These are phyloP conservation scores for Stygiomarasmius scandens DNA, from an alignment of 1,284 basidiomycete species.

Conservation along the genomic window DNA sequence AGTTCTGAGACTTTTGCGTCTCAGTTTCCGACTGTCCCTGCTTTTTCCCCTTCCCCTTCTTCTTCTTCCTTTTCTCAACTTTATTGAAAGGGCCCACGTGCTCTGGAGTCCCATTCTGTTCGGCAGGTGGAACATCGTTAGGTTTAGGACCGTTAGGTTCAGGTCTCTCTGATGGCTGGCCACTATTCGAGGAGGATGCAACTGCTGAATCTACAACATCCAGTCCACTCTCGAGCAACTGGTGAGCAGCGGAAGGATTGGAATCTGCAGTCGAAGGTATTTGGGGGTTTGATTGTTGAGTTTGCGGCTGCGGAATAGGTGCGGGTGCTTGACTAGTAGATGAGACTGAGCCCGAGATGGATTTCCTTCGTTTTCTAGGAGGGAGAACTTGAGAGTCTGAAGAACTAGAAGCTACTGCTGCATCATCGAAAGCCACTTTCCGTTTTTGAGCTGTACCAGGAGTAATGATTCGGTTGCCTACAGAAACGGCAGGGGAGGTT, in stretches of 20 bases:
- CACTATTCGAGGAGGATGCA: too few relatives aligned
- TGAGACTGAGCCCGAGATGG: background rate
- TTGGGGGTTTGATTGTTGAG: background rate
- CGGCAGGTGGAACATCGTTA: too few relatives aligned
- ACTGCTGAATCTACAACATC: too few relatives aligned
- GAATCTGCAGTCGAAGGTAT: too few relatives aligned
- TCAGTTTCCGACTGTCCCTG: background rate
- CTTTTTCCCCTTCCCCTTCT: background rate
- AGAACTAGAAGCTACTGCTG: constrained; percentile 1
- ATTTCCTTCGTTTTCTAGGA: constrained; percentile 9
- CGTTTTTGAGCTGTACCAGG: constrained; percentile 30
- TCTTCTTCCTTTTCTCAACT: background rate
- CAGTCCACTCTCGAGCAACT: too few relatives aligned
- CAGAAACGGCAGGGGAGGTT: background rate
- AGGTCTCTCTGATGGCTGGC: background rate
- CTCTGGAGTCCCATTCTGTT: background rate
- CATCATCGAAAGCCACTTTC: constrained; percentile 28
- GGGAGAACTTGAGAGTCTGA: constrained; percentile 6
- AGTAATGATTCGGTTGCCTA: constrained; percentile 10
- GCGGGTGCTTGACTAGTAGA: background rate
- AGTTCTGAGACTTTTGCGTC: background rate
- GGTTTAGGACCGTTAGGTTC: background rate
- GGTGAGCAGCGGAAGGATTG: too few relatives aligned
- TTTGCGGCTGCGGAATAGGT: background rate
- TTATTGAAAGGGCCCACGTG: background rate